Base-by-base conservation (phyloP, 192 early-diverging fungal species). In the Coemansia sp. region DNA sequence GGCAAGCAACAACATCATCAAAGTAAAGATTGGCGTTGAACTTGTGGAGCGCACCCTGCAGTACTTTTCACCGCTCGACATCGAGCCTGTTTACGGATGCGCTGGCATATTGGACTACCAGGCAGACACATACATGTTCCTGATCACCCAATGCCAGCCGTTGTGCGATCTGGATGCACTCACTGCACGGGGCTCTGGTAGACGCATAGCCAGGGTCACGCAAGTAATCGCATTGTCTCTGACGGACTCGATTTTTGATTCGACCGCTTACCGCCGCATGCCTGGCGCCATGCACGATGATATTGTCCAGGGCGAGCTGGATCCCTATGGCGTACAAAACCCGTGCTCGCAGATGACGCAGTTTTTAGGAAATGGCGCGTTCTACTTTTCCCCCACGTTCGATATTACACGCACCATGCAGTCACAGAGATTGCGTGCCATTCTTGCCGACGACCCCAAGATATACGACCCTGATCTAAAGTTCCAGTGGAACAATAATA, bases 401-500 rank as follows among this genome's bases (percentile, higher is more conserved):
- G 97, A 99, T 70, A 78, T 99, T 37, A 96, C 96, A 2, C 88
- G 91, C 25, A 88, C 86, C 5, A 65, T 88, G 9, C 93, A 94
- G 77, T 77, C 84, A 53, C 87, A 91, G 80, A 77, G 83, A 48
- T 55, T 81, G 59, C 71, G 82, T 16, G 56, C 63, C 5, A 51
- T 71, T 23, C 45, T 74, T 12, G 65, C 58, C 25, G 62, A 57
- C 30, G 82, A 85, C 60, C 79, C 82, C 7, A 63, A 75, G 8
- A 72, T 72, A 10, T 68, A 68, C 30, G 74, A 83, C 4, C 81
- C 86, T 3, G 87, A 90, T 51, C 66, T 84, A 48, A 87, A 88
- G 66, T 99, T 93, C 71, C 83, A 97, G 28, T 99, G 97, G 97
- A 99, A 99, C 74, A 83, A 74, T 45, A 89, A 86, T 73, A 83